phyloP scores from a whole-genome alignment of 2,329 filamentous ascomycete genomes.

The Fusarium denticulatum region DNA sequence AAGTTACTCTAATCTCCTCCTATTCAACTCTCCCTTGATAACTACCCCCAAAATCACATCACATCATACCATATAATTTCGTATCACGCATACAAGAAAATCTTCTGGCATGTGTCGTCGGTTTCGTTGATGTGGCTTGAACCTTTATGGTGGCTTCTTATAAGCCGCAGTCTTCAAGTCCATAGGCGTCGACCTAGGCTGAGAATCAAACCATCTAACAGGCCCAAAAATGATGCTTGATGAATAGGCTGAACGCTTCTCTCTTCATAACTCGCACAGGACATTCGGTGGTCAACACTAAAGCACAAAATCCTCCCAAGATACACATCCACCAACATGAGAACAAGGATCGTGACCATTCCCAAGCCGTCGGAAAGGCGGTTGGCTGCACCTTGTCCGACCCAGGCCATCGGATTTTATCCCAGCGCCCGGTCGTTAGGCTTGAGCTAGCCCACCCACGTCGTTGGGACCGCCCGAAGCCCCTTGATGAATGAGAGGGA shows the following conservation, averaged over 20 bases:
- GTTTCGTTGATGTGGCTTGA: conserved; percentile 13
- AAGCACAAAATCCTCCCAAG: background rate
- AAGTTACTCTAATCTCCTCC: conserved; percentile 14
- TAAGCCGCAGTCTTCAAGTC: background rate
- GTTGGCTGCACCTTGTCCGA: conserved; percentile 32
- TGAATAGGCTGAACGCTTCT: background rate
- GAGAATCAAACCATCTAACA: background rate
- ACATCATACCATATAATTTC: background rate
- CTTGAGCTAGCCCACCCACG: conserved; percentile 38
- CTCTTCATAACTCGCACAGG: background rate
- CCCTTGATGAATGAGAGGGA: background rate
- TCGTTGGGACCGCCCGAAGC: conserved; percentile 30
- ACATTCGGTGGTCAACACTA: background rate
- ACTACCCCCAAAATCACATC: background rate
- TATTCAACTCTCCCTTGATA: background rate
- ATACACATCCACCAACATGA: conserved; percentile 2
- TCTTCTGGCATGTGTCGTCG: background rate
- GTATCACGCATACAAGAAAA: conserved; percentile 1
- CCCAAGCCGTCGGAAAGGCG: conserved; percentile 37
- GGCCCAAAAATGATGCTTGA: background rate
- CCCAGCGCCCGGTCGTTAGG: conserved; percentile 34
- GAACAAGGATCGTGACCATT: conserved; percentile 27
- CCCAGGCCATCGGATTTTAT: conserved; percentile 42
- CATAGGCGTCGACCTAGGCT: background rate
- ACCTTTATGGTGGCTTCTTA: conserved; percentile 13